phyloP scores from a whole-genome alignment of 2,329 filamentous ascomycete genomes.

The Teratosphaeria destructans region DNA sequence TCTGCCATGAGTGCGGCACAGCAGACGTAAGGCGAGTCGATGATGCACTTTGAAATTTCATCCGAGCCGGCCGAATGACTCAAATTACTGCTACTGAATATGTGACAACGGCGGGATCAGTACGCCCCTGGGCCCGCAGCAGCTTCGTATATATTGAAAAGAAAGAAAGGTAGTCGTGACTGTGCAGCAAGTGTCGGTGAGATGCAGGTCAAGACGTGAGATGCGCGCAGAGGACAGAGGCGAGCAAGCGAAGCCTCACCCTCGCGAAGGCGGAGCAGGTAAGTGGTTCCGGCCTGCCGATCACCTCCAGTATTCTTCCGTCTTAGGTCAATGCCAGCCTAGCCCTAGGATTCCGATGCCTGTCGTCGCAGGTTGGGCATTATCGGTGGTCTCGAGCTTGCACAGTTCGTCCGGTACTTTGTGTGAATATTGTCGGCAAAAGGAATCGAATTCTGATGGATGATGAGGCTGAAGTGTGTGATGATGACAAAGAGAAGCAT shows the following conservation, averaged over 20 bases:
- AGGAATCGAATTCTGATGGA: not conserved
- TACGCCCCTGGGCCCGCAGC: not conserved
- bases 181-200: not conserved
- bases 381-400: not conserved
- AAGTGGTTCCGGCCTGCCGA: not conserved
- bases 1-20: constrained; percentile 18
- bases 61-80: not conserved
- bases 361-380: not conserved
- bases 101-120: not conserved
- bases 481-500: not conserved
- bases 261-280: not conserved
- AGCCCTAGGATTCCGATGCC: not conserved
- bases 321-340: not conserved
- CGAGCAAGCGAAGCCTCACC: not conserved
- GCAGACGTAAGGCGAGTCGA: not conserved
- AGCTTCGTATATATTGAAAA: not conserved
- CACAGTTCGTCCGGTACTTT: not conserved
- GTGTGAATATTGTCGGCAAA: not conserved
- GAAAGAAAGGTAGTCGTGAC: not conserved
- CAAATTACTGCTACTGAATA: not conserved
- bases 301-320: not conserved
- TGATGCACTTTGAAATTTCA: not conserved
- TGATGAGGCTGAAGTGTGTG: not conserved
- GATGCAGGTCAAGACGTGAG: not conserved
- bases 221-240: not conserved